These are phyloP conservation scores for Sugiyamaella boreocaroliniensis DNA, from an alignment of 805 yeast species.

Conservation along the genomic window DNA sequence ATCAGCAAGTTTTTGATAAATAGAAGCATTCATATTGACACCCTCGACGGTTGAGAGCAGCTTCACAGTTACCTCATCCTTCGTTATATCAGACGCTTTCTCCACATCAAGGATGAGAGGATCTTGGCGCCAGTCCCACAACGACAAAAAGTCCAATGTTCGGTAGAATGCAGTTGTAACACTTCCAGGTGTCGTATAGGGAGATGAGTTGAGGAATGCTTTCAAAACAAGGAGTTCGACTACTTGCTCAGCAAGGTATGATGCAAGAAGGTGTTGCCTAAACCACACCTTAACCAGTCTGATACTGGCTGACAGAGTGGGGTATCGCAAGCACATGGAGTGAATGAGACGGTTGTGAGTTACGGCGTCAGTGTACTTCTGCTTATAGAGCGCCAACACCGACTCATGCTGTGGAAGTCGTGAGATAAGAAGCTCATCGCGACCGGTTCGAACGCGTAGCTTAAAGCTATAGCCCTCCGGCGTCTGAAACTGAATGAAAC, in stretches of 20 bases:
- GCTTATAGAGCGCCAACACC: slow-evolving; percentile 31
- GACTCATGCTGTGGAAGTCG: slow-evolving; percentile 22
- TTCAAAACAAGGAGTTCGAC: slow-evolving; percentile 76
- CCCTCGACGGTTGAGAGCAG: slow-evolving; percentile 22
- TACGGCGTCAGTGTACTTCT: slow-evolving; percentile 57
- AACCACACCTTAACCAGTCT: slow-evolving; percentile 87
- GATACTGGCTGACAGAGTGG: slow-evolving; percentile 69
- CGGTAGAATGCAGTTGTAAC: slow-evolving; percentile 77
- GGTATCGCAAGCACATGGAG: slow-evolving; percentile 62
- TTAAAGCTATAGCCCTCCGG: slow-evolving; percentile 89
- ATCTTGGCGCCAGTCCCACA: slow-evolving; percentile 93
- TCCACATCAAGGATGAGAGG: slow-evolving; percentile 75
- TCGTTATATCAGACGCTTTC: slow-evolving; percentile 19
- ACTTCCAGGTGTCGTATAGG: slow-evolving; percentile 75
- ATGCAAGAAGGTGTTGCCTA: slow-evolving; percentile 66
- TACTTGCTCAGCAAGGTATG: slow-evolving; percentile 70
- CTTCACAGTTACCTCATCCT: slow-evolving; percentile 12
- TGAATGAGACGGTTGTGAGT: slow-evolving; percentile 78
- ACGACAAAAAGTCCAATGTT: slow-evolving; percentile 58
- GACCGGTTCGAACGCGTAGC: slow-evolving; percentile 69
- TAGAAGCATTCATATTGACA: slow-evolving; percentile 45
- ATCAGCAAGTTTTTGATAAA: slow-evolving; percentile 53
- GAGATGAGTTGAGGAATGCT: slow-evolving; percentile 81
- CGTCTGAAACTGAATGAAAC: slow-evolving; percentile 45
- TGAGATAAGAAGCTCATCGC: slow-evolving; percentile 69